Percentiles rank a stretch among this genome's conserved stretches.
These are phyloP conservation scores for Amphicarpaea edgeworthii DNA, from an alignment of 306 rosid species.

Conservation along the genomic window DNA sequence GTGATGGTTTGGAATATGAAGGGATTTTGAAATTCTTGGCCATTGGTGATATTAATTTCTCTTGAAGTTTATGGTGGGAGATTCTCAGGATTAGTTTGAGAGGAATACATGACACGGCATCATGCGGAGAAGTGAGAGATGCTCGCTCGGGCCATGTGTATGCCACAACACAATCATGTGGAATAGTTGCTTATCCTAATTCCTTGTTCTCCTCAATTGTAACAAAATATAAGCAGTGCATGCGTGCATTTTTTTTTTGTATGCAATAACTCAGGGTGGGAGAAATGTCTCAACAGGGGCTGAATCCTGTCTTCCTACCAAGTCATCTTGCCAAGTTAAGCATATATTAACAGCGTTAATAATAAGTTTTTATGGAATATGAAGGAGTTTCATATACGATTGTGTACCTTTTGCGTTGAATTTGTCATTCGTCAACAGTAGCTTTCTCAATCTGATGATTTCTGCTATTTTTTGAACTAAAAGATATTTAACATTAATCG, in stretches of 20 bases:
- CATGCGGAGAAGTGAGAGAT: constrained; percentile 11
- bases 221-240: constrained; percentile 32
- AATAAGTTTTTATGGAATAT: constrained; percentile 22
- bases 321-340: constrained; percentile 9
- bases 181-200: constrained; percentile 22
- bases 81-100: constrained; percentile 23
- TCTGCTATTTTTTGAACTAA: constrained; percentile 8
- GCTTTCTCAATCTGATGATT: not conserved
- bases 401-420: constrained; percentile 3
- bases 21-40: constrained; percentile 44
- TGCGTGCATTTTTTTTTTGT: constrained; percentile 25
- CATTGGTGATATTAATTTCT: constrained; percentile 26
- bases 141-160: constrained; percentile 20
- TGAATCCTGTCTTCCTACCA: constrained; percentile 16
- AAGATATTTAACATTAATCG: too few relatives aligned
- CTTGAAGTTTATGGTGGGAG: constrained; percentile 25
- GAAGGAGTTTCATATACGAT: constrained; percentile 9
- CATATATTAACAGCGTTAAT: constrained; percentile 9
- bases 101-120: constrained; percentile 35
- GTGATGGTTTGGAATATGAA: constrained; percentile 70
- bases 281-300: constrained; percentile 30
- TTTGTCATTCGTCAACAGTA: constrained; percentile 3
- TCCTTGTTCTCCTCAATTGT: constrained; percentile 1
- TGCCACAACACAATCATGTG: constrained; percentile 21
- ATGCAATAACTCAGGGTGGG: constrained; percentile 15